Evolutionary conservation across 2,329 filamentous ascomycete species (phyloP).

Genomic region (Botryosphaeria dothidea): DNA sequence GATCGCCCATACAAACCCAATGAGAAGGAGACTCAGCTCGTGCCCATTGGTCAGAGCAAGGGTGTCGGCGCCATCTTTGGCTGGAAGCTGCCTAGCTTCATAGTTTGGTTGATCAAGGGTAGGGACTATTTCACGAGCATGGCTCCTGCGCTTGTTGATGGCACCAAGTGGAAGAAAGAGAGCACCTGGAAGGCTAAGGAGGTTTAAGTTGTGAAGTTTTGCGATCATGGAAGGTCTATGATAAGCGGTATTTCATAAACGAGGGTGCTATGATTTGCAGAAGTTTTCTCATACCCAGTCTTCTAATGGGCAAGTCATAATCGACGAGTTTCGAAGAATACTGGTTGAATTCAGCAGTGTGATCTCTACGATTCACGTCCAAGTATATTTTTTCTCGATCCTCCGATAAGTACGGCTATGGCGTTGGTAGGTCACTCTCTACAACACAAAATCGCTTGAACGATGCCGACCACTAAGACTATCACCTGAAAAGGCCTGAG

Average conservation of each 20-base stretch:
- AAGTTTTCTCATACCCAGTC: not conserved
- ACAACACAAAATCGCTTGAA: too few species aligned
- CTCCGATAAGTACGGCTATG: too few species aligned
- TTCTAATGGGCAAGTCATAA: not conserved
- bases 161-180: constrained; percentile 37
- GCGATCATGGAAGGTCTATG: too few species aligned
- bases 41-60: constrained; percentile 28
- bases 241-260: too few species aligned
- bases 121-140: constrained; percentile 33
- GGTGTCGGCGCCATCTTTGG: constrained; percentile 33
- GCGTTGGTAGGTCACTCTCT: too few species aligned
- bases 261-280: not conserved
- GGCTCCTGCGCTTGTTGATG: constrained; percentile 30
- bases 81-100: constrained; percentile 31
- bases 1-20: constrained; percentile 27
- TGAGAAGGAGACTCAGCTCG: constrained; percentile 27
- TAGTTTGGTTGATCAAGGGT: constrained; percentile 40
- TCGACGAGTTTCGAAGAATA: not conserved
- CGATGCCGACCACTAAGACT: too few species aligned
- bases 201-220: not conserved
- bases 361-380: too few species aligned
- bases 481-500: too few species aligned
- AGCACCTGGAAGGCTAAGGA: constrained; percentile 33
- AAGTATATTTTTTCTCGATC: too few species aligned
- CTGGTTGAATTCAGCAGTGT: too few species aligned